Evolutionary conservation across 1,139 yeast genomes (phyloP).

Genomic region (Candida pseudoviswanathii): DNA sequence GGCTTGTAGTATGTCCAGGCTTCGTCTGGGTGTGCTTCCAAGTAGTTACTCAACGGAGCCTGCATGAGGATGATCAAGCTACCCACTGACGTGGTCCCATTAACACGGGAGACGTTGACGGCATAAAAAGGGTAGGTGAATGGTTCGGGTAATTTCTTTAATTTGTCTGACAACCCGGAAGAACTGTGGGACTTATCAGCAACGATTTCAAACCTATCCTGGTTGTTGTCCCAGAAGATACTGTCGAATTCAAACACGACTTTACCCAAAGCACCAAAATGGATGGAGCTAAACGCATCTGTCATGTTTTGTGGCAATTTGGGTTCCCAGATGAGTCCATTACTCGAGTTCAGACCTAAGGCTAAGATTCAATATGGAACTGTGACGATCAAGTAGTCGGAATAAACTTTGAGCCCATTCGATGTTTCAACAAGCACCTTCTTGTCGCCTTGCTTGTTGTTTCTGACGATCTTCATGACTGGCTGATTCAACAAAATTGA

Average conservation of each 20-base stretch:
- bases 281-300: slow-evolving; percentile 50
- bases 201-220: slow-evolving; percentile 55
- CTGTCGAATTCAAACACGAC: slow-evolving; percentile 69
- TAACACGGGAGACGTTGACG: slow-evolving; percentile 33
- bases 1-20: slow-evolving; percentile 47
- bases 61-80: slow-evolving; percentile 66
- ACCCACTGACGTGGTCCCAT: slow-evolving; percentile 18
- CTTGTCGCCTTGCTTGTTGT: slow-evolving; percentile 15
- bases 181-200: slow-evolving; percentile 23
- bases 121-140: slow-evolving; percentile 33
- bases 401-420: slow-evolving; percentile 22
- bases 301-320: slow-evolving; percentile 50
- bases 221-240: slow-evolving; percentile 63
- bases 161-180: slow-evolving; percentile 17
- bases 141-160: slow-evolving; percentile 24
- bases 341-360: slow-evolving; percentile 32
- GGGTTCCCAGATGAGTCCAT: slow-evolving; percentile 62
- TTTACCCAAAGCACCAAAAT: slow-evolving; percentile 77
- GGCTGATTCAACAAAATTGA: slow-evolving; percentile 45
- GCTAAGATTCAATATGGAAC: slow-evolving; percentile 73
- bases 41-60: slow-evolving; percentile 62
- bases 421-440: slow-evolving; percentile 24
- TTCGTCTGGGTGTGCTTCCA: slow-evolving; percentile 37
- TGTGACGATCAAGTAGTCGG: slow-evolving; percentile 66
- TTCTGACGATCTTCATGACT: slow-evolving; percentile 45